Base-by-base conservation (phyloP, 768 basidiomycete genomes). In the Russula emetica region DNA sequence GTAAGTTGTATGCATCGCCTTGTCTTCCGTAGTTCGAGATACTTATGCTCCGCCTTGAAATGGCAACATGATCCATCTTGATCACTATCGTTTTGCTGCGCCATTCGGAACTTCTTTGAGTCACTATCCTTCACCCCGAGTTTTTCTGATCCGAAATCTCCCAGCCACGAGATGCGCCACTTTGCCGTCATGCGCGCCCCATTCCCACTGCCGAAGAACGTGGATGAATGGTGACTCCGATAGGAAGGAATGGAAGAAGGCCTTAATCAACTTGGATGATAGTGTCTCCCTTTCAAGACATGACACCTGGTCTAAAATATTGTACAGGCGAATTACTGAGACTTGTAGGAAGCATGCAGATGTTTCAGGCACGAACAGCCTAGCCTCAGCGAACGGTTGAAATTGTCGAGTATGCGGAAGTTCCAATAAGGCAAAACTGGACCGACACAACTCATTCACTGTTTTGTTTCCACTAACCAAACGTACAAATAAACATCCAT, bases 121-220 rank as follows among this genome's bases (percentile, higher is more conserved):
- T 11, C 38, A 40, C 14, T 36, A 16, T 10, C 10, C 3, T 49
- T 24, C 49, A 50, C 26, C 2, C 28, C 14, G 10, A 34, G 1
- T 28, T 5, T 28, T 30, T 11, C 26, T 10, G 20, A 8, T 5
- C 1, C 28, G 26, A 28, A 50, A 50, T 28, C 24, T 28, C 13
- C 16, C 26, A 18, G 49, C 49, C 9, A 26, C 34, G 3, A 38
- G 36, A 59, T 59, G 24, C 36, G 58, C 58, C 58, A 59, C 58
- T 58, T 24, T 38, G 49, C 26, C 5, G 36, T n/a, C 26, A n/a
- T 16, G 24, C 26, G n/a, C 24, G 5, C 45, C 32, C 49, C 49
- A 9, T 51, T 59, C 36, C 40, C 49, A n/a, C 34, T 18, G 26
- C 5, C 44, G 32, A 14, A n/a, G 13, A 38, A 14, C 38, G 16